Evolutionary conservation across 441 rosid genomes (phyloP), one percentile per base, ranked within the genome.

Genomic region (Syzygium syzygioides): DNA sequence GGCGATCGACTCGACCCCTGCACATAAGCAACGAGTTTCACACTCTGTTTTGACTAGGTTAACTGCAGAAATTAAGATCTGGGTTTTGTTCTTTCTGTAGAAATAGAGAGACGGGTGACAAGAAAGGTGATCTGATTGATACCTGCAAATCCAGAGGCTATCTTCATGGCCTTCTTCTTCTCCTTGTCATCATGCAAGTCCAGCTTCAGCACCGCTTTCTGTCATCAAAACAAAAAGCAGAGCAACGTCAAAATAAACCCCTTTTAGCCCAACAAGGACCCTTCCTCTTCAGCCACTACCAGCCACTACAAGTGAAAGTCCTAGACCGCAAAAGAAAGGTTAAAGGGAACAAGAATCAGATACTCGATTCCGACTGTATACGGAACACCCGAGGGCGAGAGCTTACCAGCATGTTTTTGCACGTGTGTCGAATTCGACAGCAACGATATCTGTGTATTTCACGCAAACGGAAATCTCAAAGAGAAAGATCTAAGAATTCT

Each of bases 1-100:
- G 48, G 92, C 19, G 9, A 96, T 86, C 4, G 97, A 94, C n/a
- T 92, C 93, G 57, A 96, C 93, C 59, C 97, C 98, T 95, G 85
- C 48, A 89, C 52, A 45, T 9, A 76, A 23, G 83, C 52, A 37
- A 28, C 52, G n/a, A 76, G 50, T 7, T 41, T 76, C 50, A 76
- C n/a, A 12, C 83, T 37, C 83, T 76, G 83, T 76, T 76, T 76
- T 76, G 83, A 23, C 83, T 11, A 25, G 80, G 52, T 37, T 71
- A 23, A 20, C 52, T 23, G 83, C 83, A 23, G n/a, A 76, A 76
- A 37, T 76, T 0, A 41, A 76, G 83, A 76, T 76, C 9, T 12
- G 83, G 83, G 52, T 37, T 71, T 76, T 3, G 50, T 20, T 6
- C 18, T 76, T 23, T 41, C 25, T 23, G 50, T 23, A 41, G 52